These are phyloP conservation scores for Hypocreales sp. DNA, from an alignment of 2,329 filamentous ascomycete species.

Conservation along the genomic window DNA sequence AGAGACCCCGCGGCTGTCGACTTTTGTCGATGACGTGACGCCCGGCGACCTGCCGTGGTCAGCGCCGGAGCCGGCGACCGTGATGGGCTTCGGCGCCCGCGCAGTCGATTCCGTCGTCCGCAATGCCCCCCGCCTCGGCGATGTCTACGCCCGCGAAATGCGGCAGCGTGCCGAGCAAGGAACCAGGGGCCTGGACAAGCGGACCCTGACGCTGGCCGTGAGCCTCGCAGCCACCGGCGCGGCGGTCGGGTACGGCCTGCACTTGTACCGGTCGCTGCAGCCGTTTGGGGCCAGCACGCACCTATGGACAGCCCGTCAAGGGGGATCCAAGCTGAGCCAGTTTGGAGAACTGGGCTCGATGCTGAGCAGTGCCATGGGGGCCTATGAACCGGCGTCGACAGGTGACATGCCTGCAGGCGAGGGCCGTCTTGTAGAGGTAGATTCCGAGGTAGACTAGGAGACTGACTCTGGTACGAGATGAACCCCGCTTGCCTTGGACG, in stretches of 20 bases:
- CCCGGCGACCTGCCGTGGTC: conserved; percentile 12
- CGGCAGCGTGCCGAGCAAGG: conserved; percentile 19
- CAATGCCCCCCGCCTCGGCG: conserved; percentile 18
- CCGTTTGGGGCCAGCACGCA: conserved; percentile 30
- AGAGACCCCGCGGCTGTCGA: conserved; percentile 13
- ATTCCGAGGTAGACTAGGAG: conserved; percentile 18
- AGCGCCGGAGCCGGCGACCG: conserved; percentile 6
- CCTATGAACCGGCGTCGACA: conserved; percentile 6
- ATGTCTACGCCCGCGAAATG: conserved; percentile 19
- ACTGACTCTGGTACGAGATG: too few relatives aligned
- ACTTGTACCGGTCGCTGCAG: conserved; percentile 23
- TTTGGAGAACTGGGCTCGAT: conserved; percentile 33
- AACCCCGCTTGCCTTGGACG: conserved; percentile 1
- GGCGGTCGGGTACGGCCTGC: conserved; percentile 21
- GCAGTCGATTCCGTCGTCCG: conserved; percentile 19
- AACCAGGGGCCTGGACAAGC: conserved; percentile 16
- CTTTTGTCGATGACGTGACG: conserved; percentile 17
- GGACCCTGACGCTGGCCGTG: conserved; percentile 14
- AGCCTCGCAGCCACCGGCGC: conserved; percentile 20
- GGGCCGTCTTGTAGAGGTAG: conserved; percentile 17
- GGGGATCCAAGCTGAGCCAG: conserved; percentile 18
- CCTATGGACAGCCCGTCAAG: conserved; percentile 21
- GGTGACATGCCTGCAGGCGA: conserved; percentile 3
- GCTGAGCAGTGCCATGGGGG: conserved; percentile 19
- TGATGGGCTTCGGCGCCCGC: conserved; percentile 12